Conservation (phyloP, 306 rosid genomes). For the Erythrophleum fordii region DNA sequence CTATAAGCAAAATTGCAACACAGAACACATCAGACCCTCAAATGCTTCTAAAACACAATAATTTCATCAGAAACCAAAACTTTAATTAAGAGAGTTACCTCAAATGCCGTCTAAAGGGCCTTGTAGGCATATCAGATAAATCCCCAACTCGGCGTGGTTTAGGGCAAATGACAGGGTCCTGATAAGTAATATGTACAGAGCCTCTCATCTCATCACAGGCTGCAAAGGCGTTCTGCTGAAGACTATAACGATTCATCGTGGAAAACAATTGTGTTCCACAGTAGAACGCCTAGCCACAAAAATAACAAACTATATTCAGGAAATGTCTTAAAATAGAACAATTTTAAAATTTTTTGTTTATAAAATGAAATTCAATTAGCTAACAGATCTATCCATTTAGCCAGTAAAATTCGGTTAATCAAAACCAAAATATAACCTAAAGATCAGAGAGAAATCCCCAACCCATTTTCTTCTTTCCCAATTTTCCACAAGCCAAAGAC, state of each 20-base stretch:
- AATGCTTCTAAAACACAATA: slow-evolving; percentile 16
- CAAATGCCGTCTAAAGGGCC: slow-evolving; percentile 67
- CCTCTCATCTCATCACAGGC: slow-evolving; percentile 67
- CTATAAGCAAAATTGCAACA: slow-evolving; percentile 38
- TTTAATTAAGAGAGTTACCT: slow-evolving; percentile 42
- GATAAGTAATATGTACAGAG: slow-evolving; percentile 51
- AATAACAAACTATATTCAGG: slow-evolving; percentile 23
- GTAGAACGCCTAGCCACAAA: slow-evolving; percentile 64
- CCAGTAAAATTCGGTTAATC: background rate
- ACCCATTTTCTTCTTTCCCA: slow-evolving; percentile 15
- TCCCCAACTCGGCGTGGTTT: slow-evolving; percentile 81
- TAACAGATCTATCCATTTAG: slow-evolving; percentile 21
- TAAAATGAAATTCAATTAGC: background rate
- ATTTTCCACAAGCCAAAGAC: slow-evolving; percentile 18
- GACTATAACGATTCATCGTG: slow-evolving; percentile 71
- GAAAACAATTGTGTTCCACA: slow-evolving; percentile 41
- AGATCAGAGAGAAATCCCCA: background rate
- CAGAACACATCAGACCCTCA: slow-evolving; percentile 23
- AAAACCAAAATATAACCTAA: background rate
- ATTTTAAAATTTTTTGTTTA: background rate
- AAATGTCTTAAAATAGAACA: background rate
- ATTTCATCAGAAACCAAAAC: slow-evolving; percentile 1
- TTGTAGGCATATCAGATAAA: slow-evolving; percentile 48
- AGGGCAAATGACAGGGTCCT: slow-evolving; percentile 76
- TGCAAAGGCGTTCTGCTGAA: slow-evolving; percentile 81